Conservation (phyloP, 306 rosid species). For the Fragaria iinumae region DNA sequence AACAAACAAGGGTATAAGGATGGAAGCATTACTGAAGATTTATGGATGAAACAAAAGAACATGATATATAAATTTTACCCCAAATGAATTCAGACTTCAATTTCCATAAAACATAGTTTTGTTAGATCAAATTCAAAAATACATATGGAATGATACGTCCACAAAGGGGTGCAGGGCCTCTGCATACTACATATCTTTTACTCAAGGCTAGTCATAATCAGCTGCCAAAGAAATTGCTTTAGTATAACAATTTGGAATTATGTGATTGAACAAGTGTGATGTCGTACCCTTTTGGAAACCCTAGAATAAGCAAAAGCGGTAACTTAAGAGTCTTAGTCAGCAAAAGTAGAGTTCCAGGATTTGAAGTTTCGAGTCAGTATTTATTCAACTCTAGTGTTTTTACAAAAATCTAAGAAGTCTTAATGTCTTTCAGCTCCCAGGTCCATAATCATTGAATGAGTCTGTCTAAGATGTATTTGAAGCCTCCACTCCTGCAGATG, state of each 20-base stretch:
- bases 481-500: neutral
- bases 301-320: neutral
- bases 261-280: neutral
- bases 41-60: conserved; percentile 12
- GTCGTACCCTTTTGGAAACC: neutral
- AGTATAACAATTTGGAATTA: neutral
- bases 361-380: neutral
- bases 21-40: conserved; percentile 17
- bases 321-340: neutral
- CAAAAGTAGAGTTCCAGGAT: neutral
- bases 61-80: neutral
- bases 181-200: neutral
- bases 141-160: neutral
- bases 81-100: neutral
- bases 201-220: neutral
- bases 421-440: neutral
- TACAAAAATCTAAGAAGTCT: neutral
- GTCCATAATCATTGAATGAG: neutral
- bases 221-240: neutral
- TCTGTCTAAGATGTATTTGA: neutral
- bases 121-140: neutral
- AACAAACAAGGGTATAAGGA: conserved; percentile 4
- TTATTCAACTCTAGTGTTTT: neutral
- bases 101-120: neutral
- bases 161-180: neutral